Evolutionary conservation across 306 rosid species (phyloP).

Genomic region (Calophaca sinica): DNA sequence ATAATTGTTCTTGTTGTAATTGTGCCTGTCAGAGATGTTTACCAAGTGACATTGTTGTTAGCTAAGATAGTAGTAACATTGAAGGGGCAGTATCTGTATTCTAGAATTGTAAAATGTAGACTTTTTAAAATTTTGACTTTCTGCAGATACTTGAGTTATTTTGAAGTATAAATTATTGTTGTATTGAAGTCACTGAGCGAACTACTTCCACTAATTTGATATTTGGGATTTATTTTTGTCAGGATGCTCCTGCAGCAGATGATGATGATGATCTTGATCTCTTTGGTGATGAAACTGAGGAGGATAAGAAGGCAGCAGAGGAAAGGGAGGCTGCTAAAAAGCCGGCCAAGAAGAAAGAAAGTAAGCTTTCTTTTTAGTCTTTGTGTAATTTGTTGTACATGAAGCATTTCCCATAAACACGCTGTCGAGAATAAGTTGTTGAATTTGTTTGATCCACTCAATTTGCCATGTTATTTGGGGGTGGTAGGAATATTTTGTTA

Average conservation of each 20-base stretch:
- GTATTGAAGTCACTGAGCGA: not conserved
- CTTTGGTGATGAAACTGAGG: constrained; percentile 94
- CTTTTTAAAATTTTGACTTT: not conserved
- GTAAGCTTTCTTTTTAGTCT: constrained; percentile 50
- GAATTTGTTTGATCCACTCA: not conserved
- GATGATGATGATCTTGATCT: constrained; percentile 89
- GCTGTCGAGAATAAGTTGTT: not conserved
- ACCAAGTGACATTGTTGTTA: not conserved
- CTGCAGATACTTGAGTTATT: not conserved
- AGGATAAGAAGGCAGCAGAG: constrained; percentile 87
- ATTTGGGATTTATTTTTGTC: constrained; percentile 12
- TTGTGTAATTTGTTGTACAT: not conserved
- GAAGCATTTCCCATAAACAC: not conserved
- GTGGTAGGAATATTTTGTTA: not conserved
- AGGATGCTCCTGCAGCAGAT: constrained; percentile 66
- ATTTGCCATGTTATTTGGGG: not conserved
- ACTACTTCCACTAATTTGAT: constrained; percentile 26
- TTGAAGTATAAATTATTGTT: not conserved
- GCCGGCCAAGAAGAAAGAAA: constrained; percentile 88
- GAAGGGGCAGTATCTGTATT: not conserved
- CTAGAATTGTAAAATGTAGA: not conserved
- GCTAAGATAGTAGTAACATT: not conserved
- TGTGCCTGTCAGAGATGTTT: not conserved
- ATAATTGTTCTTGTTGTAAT: not conserved
- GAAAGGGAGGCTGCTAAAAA: constrained; percentile 84